Evolutionary conservation across 2,329 filamentous ascomycete genomes (phyloP).

Genomic region (Paecilomyces sp.): DNA sequence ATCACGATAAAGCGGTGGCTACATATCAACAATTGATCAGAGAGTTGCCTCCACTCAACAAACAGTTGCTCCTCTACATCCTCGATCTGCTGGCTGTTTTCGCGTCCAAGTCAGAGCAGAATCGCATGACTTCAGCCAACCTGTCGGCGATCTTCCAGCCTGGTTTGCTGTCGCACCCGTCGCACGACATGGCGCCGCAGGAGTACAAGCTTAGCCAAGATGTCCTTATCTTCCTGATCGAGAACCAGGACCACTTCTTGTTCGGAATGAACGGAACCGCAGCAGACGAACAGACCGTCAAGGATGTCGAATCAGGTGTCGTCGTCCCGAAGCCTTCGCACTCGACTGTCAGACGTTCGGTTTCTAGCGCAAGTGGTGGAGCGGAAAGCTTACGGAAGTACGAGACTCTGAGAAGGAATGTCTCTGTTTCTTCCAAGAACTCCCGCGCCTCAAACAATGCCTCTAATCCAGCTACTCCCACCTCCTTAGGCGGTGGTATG

Average conservation of each 20-base stretch:
- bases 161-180: constrained; percentile 86
- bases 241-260: constrained; percentile 96
- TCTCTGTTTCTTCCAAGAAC: constrained; percentile 84
- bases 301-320: constrained; percentile 61
- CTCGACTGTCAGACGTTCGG: constrained; percentile 60
- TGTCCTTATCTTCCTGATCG: constrained; percentile 94
- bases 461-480: constrained; percentile 58
- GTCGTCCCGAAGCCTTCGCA: constrained; percentile 43
- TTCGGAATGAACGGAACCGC: constrained; percentile 98
- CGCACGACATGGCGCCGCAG: constrained; percentile 88
- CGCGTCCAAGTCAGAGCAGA: constrained; percentile 90
- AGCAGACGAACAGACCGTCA: constrained; percentile 73
- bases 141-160: constrained; percentile 96
- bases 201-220: constrained; percentile 95
- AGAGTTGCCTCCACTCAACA: constrained; percentile 83
- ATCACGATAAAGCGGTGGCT: constrained; percentile 67
- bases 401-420: constrained; percentile 71
- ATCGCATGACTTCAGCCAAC: constrained; percentile 94
- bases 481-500: constrained; percentile 52
- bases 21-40: constrained; percentile 88
- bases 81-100: constrained; percentile 94
- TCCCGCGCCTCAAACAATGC: constrained; percentile 68
- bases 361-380: constrained; percentile 81
- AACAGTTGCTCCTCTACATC: constrained; percentile 90
- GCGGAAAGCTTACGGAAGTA: constrained; percentile 80